These are phyloP conservation scores for Huntiella savannae DNA, from an alignment of 2,329 filamentous ascomycete species.

Conservation along the genomic window DNA sequence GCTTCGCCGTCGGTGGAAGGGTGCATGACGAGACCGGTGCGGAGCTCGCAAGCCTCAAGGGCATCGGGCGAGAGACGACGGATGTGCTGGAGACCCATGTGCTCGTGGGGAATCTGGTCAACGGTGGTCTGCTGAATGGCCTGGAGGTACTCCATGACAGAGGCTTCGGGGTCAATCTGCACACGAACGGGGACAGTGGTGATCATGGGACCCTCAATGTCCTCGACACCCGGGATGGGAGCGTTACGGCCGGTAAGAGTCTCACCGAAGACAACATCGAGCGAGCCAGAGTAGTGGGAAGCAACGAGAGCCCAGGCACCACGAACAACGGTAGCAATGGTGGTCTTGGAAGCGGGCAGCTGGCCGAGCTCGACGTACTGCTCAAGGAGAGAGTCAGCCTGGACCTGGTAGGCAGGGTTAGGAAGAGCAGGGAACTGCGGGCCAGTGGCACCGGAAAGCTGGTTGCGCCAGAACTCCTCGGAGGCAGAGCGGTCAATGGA, in stretches of 20 bases:
- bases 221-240: conserved; percentile 27
- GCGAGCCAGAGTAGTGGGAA: conserved; percentile 30
- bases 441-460: conserved; percentile 25
- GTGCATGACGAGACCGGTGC: conserved; percentile 36
- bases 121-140: conserved; percentile 36
- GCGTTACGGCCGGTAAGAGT: conserved; percentile 38
- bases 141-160: conserved; percentile 32
- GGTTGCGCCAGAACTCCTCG: conserved; percentile 27
- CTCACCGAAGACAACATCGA: conserved; percentile 39
- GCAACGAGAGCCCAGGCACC: conserved; percentile 39
- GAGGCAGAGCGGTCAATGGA: conserved; percentile 22
- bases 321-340: conserved; percentile 36
- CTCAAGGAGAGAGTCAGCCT: conserved; percentile 33
- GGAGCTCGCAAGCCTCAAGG: conserved; percentile 35
- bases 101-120: conserved; percentile 42
- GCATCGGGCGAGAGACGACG: conserved; percentile 35
- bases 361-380: conserved; percentile 26
- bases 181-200: conserved; percentile 39
- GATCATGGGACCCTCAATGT: conserved; percentile 42
- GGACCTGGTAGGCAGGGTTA: conserved; percentile 27
- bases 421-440: conserved; percentile 31
- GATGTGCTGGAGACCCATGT: conserved; percentile 41
- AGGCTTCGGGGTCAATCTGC: conserved; percentile 22
- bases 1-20: conserved; percentile 18
- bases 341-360: conserved; percentile 21